A percentile compares a stretch with the other conserved stretches of the same genome.
Conservation (phyloP, 2,329 filamentous ascomycete species). For the Leptographium procerum region DNA sequence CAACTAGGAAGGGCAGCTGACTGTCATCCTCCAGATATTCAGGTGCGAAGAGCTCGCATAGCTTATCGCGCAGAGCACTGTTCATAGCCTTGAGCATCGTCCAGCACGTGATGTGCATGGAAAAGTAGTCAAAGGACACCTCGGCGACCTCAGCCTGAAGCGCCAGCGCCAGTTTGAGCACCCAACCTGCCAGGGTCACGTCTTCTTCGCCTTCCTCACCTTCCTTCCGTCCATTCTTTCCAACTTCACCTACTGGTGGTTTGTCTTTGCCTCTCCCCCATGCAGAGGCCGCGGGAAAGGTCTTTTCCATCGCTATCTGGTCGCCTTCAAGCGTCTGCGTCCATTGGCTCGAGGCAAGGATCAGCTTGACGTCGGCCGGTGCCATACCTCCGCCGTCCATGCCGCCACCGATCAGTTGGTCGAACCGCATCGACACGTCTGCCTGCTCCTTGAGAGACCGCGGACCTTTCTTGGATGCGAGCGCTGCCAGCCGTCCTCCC, state of each 20-base stretch:
- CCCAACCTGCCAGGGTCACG: not conserved
- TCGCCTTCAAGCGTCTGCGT: conserved; percentile 1
- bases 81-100: conserved; percentile 22
- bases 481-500: conserved; percentile 1
- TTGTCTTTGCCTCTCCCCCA: not conserved
- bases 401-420: not conserved
- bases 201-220: not conserved
- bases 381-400: not conserved
- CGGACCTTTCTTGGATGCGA: not conserved
- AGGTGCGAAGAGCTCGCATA: conserved; percentile 21
- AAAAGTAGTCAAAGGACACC: conserved; percentile 27
- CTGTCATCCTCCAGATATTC: conserved; percentile 26
- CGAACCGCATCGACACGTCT: not conserved
- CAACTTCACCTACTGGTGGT: too few species aligned
- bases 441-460: not conserved
- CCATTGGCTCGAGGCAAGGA: not conserved
- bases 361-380: not conserved
- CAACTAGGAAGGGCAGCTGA: conserved; percentile 28
- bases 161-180: conserved; percentile 17
- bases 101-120: conserved; percentile 30
- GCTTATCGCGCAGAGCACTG: conserved; percentile 17
- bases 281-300: not conserved
- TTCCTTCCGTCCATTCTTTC: too few species aligned
- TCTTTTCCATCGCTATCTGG: not conserved
- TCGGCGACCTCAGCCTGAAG: conserved; percentile 26